Conservation (phyloP, 768 basidiomycete species). For the Glaciozyma antarctica region DNA sequence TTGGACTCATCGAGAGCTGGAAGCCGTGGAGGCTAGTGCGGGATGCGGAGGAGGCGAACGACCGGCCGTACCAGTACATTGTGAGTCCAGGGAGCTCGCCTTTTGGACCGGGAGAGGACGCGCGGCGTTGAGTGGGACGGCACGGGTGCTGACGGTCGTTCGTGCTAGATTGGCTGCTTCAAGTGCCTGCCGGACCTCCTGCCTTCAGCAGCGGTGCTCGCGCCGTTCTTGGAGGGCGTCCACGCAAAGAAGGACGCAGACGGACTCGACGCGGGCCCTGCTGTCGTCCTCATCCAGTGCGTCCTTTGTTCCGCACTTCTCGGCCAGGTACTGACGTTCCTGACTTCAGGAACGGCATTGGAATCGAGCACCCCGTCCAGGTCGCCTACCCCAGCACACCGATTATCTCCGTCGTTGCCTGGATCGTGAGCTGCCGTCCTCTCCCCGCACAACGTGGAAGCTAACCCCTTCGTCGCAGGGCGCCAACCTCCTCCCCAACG, state of each 20-base stretch:
- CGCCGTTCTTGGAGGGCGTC: conserved; percentile 46
- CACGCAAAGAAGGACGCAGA: conserved; percentile 40
- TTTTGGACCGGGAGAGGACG: no score
- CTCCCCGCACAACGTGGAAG: no score
- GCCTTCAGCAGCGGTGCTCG: conserved; percentile 51
- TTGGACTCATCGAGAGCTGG: conserved; percentile 53
- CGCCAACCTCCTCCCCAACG: conserved; percentile 15
- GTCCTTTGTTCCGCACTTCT: neutral
- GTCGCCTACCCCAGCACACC: conserved; percentile 15
- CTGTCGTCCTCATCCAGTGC: conserved; percentile 58
- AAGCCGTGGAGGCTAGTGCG: conserved; percentile 54
- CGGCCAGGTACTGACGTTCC: neutral
- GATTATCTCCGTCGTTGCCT: conserved; percentile 20
- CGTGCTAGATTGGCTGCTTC: conserved; percentile 47
- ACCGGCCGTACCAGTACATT: conserved; percentile 55
- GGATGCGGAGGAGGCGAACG: conserved; percentile 54
- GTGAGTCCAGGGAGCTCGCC: conserved; percentile 13
- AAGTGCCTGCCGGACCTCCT: conserved; percentile 62
- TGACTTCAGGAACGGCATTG: conserved; percentile 12
- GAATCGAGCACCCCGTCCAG: conserved; percentile 25
- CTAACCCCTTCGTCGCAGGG: conserved; percentile 1
- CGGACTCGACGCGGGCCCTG: conserved; percentile 39
- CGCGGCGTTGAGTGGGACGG: no score
- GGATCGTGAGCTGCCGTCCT: conserved; percentile 6
- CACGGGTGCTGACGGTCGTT: no score